Evolutionary conservation across 306 rosid species (phyloP), one percentile per base, ranked within the genome.

Genomic region (Corylus heterophylla): DNA sequence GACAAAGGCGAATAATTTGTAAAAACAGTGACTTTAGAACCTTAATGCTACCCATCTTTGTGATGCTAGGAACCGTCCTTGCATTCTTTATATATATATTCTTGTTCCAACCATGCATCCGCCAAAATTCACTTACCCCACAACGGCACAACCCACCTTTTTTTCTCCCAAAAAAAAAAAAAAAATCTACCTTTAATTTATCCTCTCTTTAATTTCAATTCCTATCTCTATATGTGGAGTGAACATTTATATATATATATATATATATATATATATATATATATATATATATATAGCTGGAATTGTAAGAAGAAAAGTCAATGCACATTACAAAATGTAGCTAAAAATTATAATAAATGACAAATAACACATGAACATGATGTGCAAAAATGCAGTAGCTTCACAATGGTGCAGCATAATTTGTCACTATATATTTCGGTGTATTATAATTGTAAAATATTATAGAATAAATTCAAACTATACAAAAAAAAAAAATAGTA

Each of bases 1-100:
- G 50, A 66, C 25, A 18, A 13, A 39, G 72, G 51, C 18, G 72
- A 67, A 67, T 67, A 67, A 67, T 42, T 42, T 67, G 16, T n/a
- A 67, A 9, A 67, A 42, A n/a, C 51, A 67, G 29, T 67, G 72
- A 67, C 72, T 67, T 42, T 27, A 67, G 27, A 67, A 39, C 29
- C 72, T 17, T 67, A n/a, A 67, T 67, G 49, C 18, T 17, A 67
- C 8, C 50, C 51, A 39, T 18, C 12, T 13, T 29, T 39, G 72
- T 39, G 72, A 67, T 67, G 72, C 72, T 42, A 67, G 29, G 72
- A 67, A 67, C 72, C 72, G 29, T 67, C 72, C 50, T 10, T 11
- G 51, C 72, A n/a, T 67, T 39, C 51, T 44, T 67, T 67, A 67
- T 67, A 67, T 67, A 63, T 27, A 59, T 59, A 20, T 29, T 59